Evolutionary conservation across 371 early-diverging fungal species (phyloP).

Genomic region (Circinella minor): DNA sequence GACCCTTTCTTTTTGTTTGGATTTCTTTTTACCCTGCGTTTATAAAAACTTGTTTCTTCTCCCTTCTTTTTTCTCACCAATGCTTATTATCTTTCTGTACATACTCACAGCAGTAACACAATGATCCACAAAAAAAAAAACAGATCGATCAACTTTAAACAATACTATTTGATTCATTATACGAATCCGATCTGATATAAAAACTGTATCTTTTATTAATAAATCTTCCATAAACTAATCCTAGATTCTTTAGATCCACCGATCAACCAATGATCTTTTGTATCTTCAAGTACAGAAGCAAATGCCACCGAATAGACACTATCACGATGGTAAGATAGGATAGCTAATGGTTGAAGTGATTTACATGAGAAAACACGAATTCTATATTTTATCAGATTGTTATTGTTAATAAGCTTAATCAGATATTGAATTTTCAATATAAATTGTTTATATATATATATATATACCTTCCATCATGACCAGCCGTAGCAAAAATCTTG

Average conservation of each 20-base stretch:
- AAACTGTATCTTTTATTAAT: conserved; percentile 19
- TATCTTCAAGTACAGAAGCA: conserved; percentile 8
- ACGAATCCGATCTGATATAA: too few species aligned
- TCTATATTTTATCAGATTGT: conserved; percentile 18
- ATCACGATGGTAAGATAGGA: conserved; percentile 51
- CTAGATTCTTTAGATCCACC: conserved; percentile 49
- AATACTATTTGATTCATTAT: too few species aligned
- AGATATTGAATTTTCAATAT: too few species aligned
- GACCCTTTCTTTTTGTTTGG: conserved; percentile 2
- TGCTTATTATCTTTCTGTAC: too few species aligned
- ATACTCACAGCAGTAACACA: too few species aligned
- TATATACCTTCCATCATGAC: conserved; percentile 55
- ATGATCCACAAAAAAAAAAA: too few species aligned
- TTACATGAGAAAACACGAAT: conserved; percentile 54
- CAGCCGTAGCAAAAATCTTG: conserved; percentile 57
- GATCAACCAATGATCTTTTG: conserved; percentile 41
- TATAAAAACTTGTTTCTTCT: too few species aligned
- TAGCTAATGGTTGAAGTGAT: conserved; percentile 52
- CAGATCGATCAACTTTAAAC: too few species aligned
- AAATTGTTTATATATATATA: too few species aligned
- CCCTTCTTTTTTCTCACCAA: not conserved
- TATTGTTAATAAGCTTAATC: too few species aligned
- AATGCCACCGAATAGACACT: conserved; percentile 48
- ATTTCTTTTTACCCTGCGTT: not conserved
- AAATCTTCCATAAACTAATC: conserved; percentile 58